Conservation (phyloP, 1,284 basidiomycete species). For the Cerrena zonata region DNA sequence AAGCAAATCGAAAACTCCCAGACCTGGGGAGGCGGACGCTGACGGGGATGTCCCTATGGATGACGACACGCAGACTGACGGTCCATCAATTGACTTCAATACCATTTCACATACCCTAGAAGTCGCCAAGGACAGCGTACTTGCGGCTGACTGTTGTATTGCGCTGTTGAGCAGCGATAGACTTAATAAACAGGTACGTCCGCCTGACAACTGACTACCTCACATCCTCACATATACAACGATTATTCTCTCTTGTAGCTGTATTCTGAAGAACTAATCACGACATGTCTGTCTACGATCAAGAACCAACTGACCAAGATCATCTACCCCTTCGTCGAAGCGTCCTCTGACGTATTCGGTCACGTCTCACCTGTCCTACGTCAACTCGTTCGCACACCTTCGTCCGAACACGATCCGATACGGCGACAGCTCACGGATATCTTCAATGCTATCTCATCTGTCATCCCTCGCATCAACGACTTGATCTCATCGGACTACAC, state of each 20-base stretch:
- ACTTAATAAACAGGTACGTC: slow-evolving; percentile 74
- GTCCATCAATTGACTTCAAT: slow-evolving; percentile 45
- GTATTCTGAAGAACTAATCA: slow-evolving; percentile 89
- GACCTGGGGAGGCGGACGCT: slow-evolving; percentile 20
- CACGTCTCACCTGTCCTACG: slow-evolving; percentile 46
- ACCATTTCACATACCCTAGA: slow-evolving; percentile 47
- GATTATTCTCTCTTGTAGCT: too few species aligned
- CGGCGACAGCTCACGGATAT: slow-evolving; percentile 57
- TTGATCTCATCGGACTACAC: slow-evolving; percentile 64
- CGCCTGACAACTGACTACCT: too few species aligned
- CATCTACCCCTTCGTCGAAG: slow-evolving; percentile 85
- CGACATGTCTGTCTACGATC: slow-evolving; percentile 66
- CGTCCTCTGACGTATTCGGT: slow-evolving; percentile 42
- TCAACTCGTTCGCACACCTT: slow-evolving; percentile 44
- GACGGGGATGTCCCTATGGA: slow-evolving; percentile 26
- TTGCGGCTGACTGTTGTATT: slow-evolving; percentile 80
- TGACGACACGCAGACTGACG: slow-evolving; percentile 20
- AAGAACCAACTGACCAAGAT: slow-evolving; percentile 78
- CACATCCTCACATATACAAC: too few species aligned
- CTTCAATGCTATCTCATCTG: slow-evolving; percentile 62
- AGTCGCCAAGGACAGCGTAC: slow-evolving; percentile 59
- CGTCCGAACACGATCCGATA: slow-evolving; percentile 36
- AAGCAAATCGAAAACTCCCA: slow-evolving; percentile 25
- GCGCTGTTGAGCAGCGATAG: slow-evolving; percentile 72
- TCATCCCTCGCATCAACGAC: slow-evolving; percentile 63